Evolutionary conservation across 2,329 filamentous ascomycete genomes (phyloP).

Genomic region (Aspergillus sp.): DNA sequence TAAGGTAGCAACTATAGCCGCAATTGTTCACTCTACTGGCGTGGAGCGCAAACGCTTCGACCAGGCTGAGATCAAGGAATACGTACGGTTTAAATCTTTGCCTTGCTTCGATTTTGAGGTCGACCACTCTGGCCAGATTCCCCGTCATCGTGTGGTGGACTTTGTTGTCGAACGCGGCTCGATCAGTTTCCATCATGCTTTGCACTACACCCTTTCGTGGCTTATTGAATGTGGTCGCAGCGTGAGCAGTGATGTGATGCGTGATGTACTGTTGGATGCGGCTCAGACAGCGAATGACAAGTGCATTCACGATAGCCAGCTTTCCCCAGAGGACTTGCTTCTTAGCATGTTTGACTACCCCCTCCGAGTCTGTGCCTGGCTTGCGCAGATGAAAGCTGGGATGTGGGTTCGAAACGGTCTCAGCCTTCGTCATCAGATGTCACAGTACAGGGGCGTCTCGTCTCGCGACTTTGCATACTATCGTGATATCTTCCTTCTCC

Average conservation of each 20-base stretch:
- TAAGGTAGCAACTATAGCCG: slow-evolving; percentile 65
- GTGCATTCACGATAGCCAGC: slow-evolving; percentile 57
- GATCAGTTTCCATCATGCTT: slow-evolving; percentile 94
- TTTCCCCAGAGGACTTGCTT: slow-evolving; percentile 68
- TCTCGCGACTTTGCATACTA: slow-evolving; percentile 92
- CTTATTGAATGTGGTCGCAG: slow-evolving; percentile 82
- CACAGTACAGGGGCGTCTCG: slow-evolving; percentile 82
- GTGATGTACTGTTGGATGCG: slow-evolving; percentile 66
- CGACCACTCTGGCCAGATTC: slow-evolving; percentile 36
- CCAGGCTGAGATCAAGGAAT: slow-evolving; percentile 81
- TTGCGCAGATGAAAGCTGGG: slow-evolving; percentile 95
- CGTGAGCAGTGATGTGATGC: slow-evolving; percentile 64
- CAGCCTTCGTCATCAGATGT: slow-evolving; percentile 90
- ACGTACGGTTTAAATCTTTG: slow-evolving; percentile 75
- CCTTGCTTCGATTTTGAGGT: slow-evolving; percentile 75
- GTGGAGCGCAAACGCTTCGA: slow-evolving; percentile 82
- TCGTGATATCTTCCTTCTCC: slow-evolving; percentile 87
- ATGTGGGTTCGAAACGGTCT: slow-evolving; percentile 99
- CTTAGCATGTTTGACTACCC: slow-evolving; percentile 90
- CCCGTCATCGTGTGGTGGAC: slow-evolving; percentile 67
- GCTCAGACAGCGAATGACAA: slow-evolving; percentile 45
- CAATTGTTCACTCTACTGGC: slow-evolving; percentile 85
- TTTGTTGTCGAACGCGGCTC: slow-evolving; percentile 84
- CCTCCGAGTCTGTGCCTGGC: slow-evolving; percentile 87
- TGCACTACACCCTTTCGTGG: slow-evolving; percentile 97